Conservation (phyloP, 83 land plant genomes). For the Picea abies region DNA sequence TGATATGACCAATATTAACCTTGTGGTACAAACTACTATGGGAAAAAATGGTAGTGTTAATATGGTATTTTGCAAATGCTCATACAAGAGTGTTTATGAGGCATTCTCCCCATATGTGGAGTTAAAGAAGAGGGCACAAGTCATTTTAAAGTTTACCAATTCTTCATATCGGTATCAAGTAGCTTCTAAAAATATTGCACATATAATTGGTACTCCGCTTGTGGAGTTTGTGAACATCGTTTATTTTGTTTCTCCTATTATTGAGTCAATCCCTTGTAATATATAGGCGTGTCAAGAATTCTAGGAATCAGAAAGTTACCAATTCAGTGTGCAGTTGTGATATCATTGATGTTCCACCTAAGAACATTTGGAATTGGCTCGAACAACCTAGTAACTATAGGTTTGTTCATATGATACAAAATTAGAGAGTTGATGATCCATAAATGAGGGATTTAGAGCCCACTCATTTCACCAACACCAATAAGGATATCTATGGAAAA, state of each 20-base stretch:
- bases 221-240: conserved; percentile 45
- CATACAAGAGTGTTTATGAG: neutral
- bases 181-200: neutral
- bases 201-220: conserved; percentile 31
- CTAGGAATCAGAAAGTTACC: conserved; percentile 6
- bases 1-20: no score
- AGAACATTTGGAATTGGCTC: neutral
- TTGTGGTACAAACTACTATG: no score
- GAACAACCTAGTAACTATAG: conserved; percentile 40
- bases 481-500: no score
- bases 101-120: neutral
- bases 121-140: neutral
- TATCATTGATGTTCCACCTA: conserved; percentile 19
- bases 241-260: conserved; percentile 29
- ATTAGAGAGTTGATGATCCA: conserved; percentile 4
- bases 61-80: no score
- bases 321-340: conserved; percentile 32
- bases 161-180: no score
- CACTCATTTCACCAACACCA: no score
- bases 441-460: no score
- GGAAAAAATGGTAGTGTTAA: no score
- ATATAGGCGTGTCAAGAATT: neutral
- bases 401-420: conserved; percentile 18
- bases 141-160: no score
- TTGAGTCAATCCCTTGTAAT: no score